Conservation (phyloP, 2,329 filamentous ascomycete genomes). For the Diplodia seriata region DNA sequence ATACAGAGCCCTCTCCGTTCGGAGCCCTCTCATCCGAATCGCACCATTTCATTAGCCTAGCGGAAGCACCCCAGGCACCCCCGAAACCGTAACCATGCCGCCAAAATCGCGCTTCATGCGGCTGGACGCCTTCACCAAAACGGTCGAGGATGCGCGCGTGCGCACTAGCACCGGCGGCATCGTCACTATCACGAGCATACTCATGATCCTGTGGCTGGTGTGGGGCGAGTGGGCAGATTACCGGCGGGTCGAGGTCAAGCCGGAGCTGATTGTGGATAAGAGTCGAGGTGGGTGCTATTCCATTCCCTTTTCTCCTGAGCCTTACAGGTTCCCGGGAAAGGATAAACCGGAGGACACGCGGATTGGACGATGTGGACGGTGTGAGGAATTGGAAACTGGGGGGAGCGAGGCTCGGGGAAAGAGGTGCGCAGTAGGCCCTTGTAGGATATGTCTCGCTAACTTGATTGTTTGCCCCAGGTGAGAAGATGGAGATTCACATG, state of each 20-base stretch:
- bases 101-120: conserved; percentile 92
- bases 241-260: conserved; percentile 81
- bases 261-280: conserved; percentile 95
- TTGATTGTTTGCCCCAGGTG: conserved; percentile 61
- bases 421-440: not conserved
- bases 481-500: conserved; percentile 99
- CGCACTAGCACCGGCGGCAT: conserved; percentile 95
- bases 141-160: conserved; percentile 95
- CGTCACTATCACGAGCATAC: conserved; percentile 87
- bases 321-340: not conserved
- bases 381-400: not conserved
- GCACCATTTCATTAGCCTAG: not conserved
- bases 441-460: conserved; percentile 22
- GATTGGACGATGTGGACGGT: not conserved
- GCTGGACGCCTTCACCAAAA: conserved; percentile 99
- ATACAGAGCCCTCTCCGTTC: not conserved
- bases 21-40: not conserved
- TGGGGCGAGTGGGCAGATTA: conserved; percentile 98
- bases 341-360: not conserved
- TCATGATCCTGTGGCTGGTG: conserved; percentile 86
- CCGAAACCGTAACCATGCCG: conserved; percentile 67
- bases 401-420: not conserved
- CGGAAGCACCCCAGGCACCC: no score
- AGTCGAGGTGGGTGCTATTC: conserved; percentile 73
- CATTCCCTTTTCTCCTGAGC: not conserved